Base-by-base conservation (phyloP, 108 stramenopile genomes). In the Cyclotella distinguenda region DNA sequence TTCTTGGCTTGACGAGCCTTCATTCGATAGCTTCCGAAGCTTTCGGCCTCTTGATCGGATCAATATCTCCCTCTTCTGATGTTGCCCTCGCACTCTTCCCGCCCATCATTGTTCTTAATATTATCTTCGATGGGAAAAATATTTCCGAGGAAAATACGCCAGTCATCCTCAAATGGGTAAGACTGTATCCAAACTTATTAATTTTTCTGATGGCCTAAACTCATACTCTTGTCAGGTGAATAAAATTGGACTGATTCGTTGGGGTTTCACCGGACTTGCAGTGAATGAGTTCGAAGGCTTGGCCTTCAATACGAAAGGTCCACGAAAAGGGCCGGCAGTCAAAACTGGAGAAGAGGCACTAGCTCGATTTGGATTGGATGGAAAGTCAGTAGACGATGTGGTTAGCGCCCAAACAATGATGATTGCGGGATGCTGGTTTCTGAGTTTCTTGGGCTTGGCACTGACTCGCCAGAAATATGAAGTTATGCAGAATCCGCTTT, bases 41-140 rank as follows among this genome's bases (percentile, higher is more conserved):
- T 1, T 58, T 81, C 33, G 94, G 94, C 21, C 72, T 93, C 3
- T 45, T 88, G 48, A 85, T 91, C 43, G 87, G 78, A 23, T 78
- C 89, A 22, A 63, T 91, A 22, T 74, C 77, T 54, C 80, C 90
- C 12, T 84, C 42, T 28, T 83, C 80, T 33, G 95, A 87, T 57
- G 78, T 86, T 15, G 87, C 92, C 6, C 60, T 89, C 69, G 91
- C 94, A 42, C 44, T 95, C 19, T 87, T 95, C 68, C 85, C 85
- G 28, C 87, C 90, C 0, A 77, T 94, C 51, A 74, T 96, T 51
- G 87, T 97, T 1, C 63, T 96, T 18, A 94, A 95, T 40, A 88
- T 97, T 61, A 92, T 97, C 23, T 95, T 93, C 68, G 90, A 93
- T 57, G 91, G 91, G 1, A 82, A 78, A 63, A 93, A 93, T 60